Percentiles rank a stretch among this genome's conserved stretches.
These are phyloP conservation scores for Centrapalus pauciflorus DNA, from an alignment of 129 eudicot genomes.

Conservation along the genomic window DNA sequence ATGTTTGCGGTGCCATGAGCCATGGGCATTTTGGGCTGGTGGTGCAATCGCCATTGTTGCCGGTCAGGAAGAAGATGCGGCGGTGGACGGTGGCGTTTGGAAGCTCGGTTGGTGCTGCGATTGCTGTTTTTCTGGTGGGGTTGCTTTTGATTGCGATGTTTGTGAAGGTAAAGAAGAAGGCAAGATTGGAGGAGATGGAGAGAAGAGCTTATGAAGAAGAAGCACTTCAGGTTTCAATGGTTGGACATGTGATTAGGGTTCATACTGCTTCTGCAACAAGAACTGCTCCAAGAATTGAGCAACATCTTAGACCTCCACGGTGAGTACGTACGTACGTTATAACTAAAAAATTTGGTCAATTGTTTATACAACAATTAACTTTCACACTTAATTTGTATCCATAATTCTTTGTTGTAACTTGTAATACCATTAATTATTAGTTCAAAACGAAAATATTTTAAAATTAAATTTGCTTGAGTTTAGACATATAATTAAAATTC, in stretches of 20 bases:
- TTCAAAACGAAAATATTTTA: neutral
- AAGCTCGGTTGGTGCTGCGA: conserved; percentile 63
- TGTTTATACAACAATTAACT: conserved; percentile 19
- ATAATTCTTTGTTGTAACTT: conserved; percentile 1
- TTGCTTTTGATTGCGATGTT: conserved; percentile 73
- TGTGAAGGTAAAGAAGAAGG: conserved; percentile 79
- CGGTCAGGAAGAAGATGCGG: conserved; percentile 41
- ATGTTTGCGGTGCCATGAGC: conserved; percentile 51
- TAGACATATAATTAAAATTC: too few relatives aligned
- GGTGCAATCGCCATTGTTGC: conserved; percentile 59
- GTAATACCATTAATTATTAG: neutral
- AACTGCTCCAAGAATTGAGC: conserved; percentile 78
- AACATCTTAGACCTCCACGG: conserved; percentile 46
- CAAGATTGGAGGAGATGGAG: conserved; percentile 77
- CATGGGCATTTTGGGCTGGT: conserved; percentile 87
- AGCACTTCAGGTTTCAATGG: conserved; percentile 94
- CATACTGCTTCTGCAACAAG: conserved; percentile 65
- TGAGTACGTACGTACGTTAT: too few relatives aligned
- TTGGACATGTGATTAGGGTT: conserved; percentile 80
- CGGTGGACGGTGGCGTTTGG: conserved; percentile 77
- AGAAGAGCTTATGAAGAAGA: conserved; percentile 97
- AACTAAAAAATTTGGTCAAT: neutral
- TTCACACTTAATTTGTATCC: too few relatives aligned
- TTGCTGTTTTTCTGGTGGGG: conserved; percentile 60
- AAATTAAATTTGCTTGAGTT: too few relatives aligned